Base-by-base conservation (phyloP, 2,329 filamentous ascomycete species). In the Zalaria sp. region DNA sequence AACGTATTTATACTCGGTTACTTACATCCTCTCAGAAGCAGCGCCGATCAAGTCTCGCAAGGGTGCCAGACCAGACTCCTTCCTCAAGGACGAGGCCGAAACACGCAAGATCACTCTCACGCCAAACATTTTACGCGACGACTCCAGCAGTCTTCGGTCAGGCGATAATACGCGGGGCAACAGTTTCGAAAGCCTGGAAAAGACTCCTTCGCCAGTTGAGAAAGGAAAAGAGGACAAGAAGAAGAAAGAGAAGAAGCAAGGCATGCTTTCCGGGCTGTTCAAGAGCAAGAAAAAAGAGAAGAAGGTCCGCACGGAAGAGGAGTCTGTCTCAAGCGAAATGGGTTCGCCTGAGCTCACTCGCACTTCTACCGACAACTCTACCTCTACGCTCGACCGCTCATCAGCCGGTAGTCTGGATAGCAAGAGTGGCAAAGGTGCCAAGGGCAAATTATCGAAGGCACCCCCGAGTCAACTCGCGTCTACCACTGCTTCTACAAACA, bases 51-150 rank as follows among this genome's bases (percentile, higher is more conserved):
- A 81, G 56, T 87, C 85, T 31, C 77, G 81, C 48, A 93, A 93
- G 52, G 87, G 87, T 35, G 89, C 83, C 25, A 93, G 93, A 57
- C 89, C 86, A 4, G 89, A 96, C 62, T 94, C 89, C 1, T 95
- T 96, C 69, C 95, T 95, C 70, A 93, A 87, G 61, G 91, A 96
- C 55, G 89, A 98, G 55, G 82, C 86, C 32, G 91, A 96, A 61
- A 95, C 91, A 3, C 87, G 93, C 62, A 96, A 96, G 66, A 96
- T 98, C 51, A 93, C 88, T 0, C 73, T 98, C 36, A 98, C 91
- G 3, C 91, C 91, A 1, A 93, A 93, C 51, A 65, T 98, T 41
- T 67, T 96, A 34, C 79, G 89, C 35, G 89, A 96, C 50, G 88
- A 95, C 49, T 66, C 67, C 7, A 40, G 39, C 11, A 40, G 43